These are phyloP conservation scores for Salix caprea DNA, from an alignment of 345 rosid genomes.

Conservation along the genomic window DNA sequence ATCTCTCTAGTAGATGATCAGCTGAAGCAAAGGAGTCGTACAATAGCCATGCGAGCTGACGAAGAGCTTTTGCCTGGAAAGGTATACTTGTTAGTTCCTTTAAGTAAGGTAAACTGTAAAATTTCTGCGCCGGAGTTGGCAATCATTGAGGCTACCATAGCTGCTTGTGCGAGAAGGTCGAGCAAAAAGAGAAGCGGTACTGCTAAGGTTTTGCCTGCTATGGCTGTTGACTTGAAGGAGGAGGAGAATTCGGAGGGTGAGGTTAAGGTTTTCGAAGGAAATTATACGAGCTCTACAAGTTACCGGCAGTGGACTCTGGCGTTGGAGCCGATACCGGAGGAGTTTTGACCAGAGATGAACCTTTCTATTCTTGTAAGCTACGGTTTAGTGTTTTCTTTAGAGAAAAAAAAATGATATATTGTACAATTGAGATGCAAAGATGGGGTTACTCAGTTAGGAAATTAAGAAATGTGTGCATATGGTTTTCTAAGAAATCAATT, in stretches of 20 bases:
- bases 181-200: conserved; percentile 15
- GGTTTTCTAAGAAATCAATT: too few relatives aligned
- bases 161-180: conserved; percentile 8
- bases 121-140: conserved; percentile 26
- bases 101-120: conserved; percentile 22
- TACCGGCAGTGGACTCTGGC: conserved; percentile 33
- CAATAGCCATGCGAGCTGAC: conserved; percentile 36
- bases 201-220: conserved; percentile 32
- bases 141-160: conserved; percentile 10
- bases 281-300: neutral
- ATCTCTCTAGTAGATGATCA: conserved; percentile 20
- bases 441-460: too few relatives aligned
- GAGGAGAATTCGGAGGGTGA: neutral
- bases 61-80: conserved; percentile 37
- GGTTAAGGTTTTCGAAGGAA: neutral
- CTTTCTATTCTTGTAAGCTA: neutral
- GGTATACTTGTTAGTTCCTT: conserved; percentile 28
- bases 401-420: too few relatives aligned
- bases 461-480: too few relatives aligned
- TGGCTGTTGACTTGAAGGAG: neutral
- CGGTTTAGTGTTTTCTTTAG: too few relatives aligned
- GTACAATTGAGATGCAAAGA: too few relatives aligned
- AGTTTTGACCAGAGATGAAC: neutral
- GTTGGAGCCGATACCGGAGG: conserved; percentile 39
- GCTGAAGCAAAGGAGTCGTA: conserved; percentile 20